Percentiles rank a stretch among this genome's conserved stretches.
Conservation (phyloP, 306 rosid genomes). For the Nissolia schottii region DNA sequence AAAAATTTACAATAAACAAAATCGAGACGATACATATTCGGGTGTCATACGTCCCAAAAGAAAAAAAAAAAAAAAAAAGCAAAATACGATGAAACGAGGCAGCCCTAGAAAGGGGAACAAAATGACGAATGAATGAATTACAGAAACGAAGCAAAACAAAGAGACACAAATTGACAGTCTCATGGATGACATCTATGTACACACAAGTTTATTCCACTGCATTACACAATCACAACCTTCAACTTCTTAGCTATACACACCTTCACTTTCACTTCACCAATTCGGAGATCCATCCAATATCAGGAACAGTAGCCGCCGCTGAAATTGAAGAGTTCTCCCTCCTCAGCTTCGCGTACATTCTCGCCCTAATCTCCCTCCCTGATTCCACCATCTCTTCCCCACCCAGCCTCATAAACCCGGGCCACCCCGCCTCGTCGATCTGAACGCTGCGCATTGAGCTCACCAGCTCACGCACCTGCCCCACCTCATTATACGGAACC, state of each 20-base stretch:
- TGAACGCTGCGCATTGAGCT: constrained; percentile 40
- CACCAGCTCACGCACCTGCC: constrained; percentile 29
- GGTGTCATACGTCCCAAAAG: background rate
- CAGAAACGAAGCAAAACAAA: constrained; percentile 12
- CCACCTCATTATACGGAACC: constrained; percentile 16
- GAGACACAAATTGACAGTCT: background rate
- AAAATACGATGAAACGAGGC: constrained; percentile 23
- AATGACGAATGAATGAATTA: background rate
- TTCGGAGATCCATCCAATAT: constrained; percentile 68
- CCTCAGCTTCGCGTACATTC: constrained; percentile 65
- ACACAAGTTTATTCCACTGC: background rate
- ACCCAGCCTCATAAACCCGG: constrained; percentile 24
- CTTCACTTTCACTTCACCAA: constrained; percentile 34
- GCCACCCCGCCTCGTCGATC: constrained; percentile 31
- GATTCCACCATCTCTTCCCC: constrained; percentile 70
- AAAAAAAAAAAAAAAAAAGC: background rate
- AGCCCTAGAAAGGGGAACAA: constrained; percentile 21
- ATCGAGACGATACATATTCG: too few species aligned
- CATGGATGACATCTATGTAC: constrained; percentile 26
- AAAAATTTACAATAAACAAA: background rate
- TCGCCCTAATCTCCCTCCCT: constrained; percentile 60
- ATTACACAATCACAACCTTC: background rate
- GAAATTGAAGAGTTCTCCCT: constrained; percentile 50
- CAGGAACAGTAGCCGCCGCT: constrained; percentile 39
- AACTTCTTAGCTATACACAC: constrained; percentile 3